phyloP scores from a whole-genome alignment of 1,139 yeast species.

The Debaryomyces psychrophilus region DNA sequence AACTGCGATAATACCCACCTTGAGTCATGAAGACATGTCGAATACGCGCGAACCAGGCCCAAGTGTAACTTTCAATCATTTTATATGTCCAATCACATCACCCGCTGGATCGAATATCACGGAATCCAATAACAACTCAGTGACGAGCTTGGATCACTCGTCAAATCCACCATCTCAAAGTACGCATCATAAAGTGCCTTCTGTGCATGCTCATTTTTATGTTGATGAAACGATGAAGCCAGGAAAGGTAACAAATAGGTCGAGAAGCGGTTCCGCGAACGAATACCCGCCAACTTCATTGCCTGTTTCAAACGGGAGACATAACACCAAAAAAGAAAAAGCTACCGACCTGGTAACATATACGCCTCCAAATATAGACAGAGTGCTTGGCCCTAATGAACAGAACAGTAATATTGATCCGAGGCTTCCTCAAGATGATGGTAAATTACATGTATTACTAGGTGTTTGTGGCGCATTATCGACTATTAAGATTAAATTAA shows the following conservation, averaged over 20 bases:
- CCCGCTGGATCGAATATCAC: slow-evolving; percentile 14
- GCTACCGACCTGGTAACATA: slow-evolving; percentile 3
- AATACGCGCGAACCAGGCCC: slow-evolving; percentile 3
- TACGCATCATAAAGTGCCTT: slow-evolving; percentile 56
- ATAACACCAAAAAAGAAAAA: slow-evolving; percentile 8
- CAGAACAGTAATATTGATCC: slow-evolving; percentile 68
- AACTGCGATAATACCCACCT: background rate
- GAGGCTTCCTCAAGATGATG: slow-evolving; percentile 86
- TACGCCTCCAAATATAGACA: background rate
- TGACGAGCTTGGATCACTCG: slow-evolving; percentile 31
- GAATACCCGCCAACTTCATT: slow-evolving; percentile 16
- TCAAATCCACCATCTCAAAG: slow-evolving; percentile 36
- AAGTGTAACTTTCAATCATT: slow-evolving; percentile 5
- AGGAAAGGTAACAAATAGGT: slow-evolving; percentile 34
- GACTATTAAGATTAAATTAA: slow-evolving; percentile 71
- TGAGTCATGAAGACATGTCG: background rate
- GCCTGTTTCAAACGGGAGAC: slow-evolving; percentile 34
- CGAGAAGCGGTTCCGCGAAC: slow-evolving; percentile 44
- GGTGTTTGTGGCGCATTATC: slow-evolving; percentile 93
- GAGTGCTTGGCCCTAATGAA: slow-evolving; percentile 31
- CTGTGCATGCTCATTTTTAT: slow-evolving; percentile 81
- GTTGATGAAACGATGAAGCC: slow-evolving; percentile 72
- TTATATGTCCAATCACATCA: slow-evolving; percentile 6
- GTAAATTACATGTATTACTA: slow-evolving; percentile 79
- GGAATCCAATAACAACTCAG: slow-evolving; percentile 20